Percentiles rank a stretch among this genome's conserved stretches.
phyloP scores from a whole-genome alignment of 768 basidiomycete genomes.

The Russula griseocarnosa region DNA sequence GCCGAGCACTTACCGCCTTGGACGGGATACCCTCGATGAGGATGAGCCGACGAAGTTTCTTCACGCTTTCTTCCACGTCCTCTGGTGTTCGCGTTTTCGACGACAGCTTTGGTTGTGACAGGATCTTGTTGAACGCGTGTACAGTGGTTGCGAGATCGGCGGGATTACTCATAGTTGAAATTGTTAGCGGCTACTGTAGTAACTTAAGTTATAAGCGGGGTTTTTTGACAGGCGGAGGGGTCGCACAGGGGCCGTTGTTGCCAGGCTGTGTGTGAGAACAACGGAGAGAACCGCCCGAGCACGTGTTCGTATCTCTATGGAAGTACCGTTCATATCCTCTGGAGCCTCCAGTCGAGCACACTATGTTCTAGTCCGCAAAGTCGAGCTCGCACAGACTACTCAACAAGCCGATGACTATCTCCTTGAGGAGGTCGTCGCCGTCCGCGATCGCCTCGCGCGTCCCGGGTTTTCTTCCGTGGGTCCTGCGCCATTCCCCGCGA shows the following conservation, averaged over 20 bases:
- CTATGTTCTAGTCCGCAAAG: constrained; percentile 67
- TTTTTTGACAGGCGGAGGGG: neutral
- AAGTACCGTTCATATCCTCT: constrained; percentile 75
- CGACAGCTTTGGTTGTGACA: constrained; percentile 61
- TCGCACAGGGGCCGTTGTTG: too few relatives aligned
- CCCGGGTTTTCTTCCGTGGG: constrained; percentile 53
- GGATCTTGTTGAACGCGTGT: constrained; percentile 77
- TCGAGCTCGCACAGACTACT: constrained; percentile 57
- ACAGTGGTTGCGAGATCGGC: constrained; percentile 40
- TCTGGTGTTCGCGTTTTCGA: constrained; percentile 60
- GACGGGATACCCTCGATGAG: constrained; percentile 90
- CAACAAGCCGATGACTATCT: constrained; percentile 61
- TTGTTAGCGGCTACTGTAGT: neutral
- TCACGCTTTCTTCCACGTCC: constrained; percentile 77
- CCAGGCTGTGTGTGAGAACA: constrained; percentile 4
- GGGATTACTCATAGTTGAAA: constrained; percentile 12
- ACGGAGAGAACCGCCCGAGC: neutral
- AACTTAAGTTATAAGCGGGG: neutral
- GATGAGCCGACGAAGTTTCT: constrained; percentile 81
- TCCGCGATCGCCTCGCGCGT: constrained; percentile 51
- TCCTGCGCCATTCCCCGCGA: constrained; percentile 23
- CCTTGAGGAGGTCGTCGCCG: constrained; percentile 51
- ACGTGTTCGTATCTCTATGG: constrained; percentile 39
- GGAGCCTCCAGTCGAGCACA: constrained; percentile 73
- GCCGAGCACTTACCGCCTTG: constrained; percentile 47